phyloP scores from a whole-genome alignment of 495 filamentous ascomycete genomes.

The Usnea hakonensis region DNA sequence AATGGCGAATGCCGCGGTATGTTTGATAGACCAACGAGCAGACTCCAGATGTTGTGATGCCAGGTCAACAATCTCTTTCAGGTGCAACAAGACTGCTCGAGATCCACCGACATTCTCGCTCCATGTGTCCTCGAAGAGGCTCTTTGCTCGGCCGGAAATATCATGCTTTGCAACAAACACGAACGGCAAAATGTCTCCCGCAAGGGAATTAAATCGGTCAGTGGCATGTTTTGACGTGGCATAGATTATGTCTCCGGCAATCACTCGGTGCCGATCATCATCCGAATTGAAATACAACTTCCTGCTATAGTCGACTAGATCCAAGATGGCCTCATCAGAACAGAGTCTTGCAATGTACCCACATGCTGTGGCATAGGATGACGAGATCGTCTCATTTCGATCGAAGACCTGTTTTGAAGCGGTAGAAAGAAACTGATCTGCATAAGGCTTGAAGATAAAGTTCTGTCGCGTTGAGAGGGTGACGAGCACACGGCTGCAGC shows the following conservation, averaged over 20 bases:
- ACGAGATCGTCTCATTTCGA: slow-evolving; percentile 81
- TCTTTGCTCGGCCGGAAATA: slow-evolving; percentile 63
- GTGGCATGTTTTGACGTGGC: slow-evolving; percentile 78
- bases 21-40: slow-evolving; percentile 80
- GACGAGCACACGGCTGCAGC: slow-evolving; percentile 69
- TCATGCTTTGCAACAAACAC: slow-evolving; percentile 85
- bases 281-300: slow-evolving; percentile 73
- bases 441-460: slow-evolving; percentile 66
- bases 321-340: slow-evolving; percentile 58
- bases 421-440: slow-evolving; percentile 66
- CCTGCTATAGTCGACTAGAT: slow-evolving; percentile 57
- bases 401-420: slow-evolving; percentile 76
- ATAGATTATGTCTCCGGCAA: slow-evolving; percentile 70
- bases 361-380: slow-evolving; percentile 73
- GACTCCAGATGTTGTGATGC: slow-evolving; percentile 60
- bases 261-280: slow-evolving; percentile 61
- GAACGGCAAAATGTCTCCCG: slow-evolving; percentile 69
- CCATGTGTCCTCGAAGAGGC: slow-evolving; percentile 77
- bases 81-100: slow-evolving; percentile 71
- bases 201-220: slow-evolving; percentile 75
- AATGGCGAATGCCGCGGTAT: slow-evolving; percentile 71
- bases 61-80: slow-evolving; percentile 70
- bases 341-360: slow-evolving; percentile 78
- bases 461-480: slow-evolving; percentile 75
- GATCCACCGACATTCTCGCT: slow-evolving; percentile 78